Percentiles rank a stretch among this genome's conserved stretches.
Evolutionary conservation across 2,329 filamentous ascomycete genomes (phyloP).

Genomic region (Talaromyces marneffei): DNA sequence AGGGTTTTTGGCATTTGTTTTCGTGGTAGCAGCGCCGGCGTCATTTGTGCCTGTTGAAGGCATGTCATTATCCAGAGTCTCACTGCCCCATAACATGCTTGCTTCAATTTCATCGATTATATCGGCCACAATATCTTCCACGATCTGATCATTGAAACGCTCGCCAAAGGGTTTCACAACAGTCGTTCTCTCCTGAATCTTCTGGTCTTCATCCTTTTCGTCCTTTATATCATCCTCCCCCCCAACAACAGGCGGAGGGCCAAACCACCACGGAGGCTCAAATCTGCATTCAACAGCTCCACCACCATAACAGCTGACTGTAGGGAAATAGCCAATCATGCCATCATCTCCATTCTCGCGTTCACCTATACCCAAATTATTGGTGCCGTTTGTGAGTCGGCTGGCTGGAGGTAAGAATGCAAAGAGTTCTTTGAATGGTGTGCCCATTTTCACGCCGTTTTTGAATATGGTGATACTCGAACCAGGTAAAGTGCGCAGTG

Average conservation of each 20-base stretch:
- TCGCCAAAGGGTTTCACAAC: conserved; percentile 60
- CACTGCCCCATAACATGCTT: conserved; percentile 57
- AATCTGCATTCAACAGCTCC: conserved; percentile 92
- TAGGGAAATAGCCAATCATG: conserved; percentile 91
- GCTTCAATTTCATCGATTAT: conserved; percentile 84
- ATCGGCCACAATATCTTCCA: conserved; percentile 88
- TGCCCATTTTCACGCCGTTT: conserved; percentile 81
- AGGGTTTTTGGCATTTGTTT: neutral
- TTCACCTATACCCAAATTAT: conserved; percentile 55
- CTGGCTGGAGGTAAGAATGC: conserved; percentile 90
- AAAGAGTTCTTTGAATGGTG: conserved; percentile 78
- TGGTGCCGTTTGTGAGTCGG: conserved; percentile 38
- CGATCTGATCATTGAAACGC: conserved; percentile 86
- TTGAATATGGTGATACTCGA: conserved; percentile 88
- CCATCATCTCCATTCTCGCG: conserved; percentile 88
- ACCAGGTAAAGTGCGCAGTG: conserved; percentile 79
- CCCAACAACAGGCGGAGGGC: conserved; percentile 55
- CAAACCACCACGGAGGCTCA: conserved; percentile 86
- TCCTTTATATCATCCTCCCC: conserved; percentile 28
- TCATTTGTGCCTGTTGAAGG: conserved; percentile 17
- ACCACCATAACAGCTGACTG: conserved; percentile 84
- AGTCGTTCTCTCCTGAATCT: conserved; percentile 15
- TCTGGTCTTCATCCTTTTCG: neutral
- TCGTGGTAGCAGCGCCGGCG: neutral
- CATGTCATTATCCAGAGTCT: conserved; percentile 19